Evolutionary conservation across 139 green algal species (phyloP), one percentile per base, ranked within the genome.

Genomic region (Microglena sp.): DNA sequence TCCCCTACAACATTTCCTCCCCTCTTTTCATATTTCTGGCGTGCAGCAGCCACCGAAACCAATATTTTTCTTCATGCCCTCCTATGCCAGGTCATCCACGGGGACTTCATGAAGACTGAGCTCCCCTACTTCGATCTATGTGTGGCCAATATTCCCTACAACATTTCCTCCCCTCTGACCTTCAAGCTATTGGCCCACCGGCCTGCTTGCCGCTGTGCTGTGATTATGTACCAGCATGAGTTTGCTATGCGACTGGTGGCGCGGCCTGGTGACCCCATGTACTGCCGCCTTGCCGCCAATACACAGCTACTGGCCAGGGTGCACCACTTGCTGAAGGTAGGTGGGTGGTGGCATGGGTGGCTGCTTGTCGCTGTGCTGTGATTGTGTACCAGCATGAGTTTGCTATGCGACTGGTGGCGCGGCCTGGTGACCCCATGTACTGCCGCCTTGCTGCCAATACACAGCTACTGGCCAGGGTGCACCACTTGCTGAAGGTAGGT

Each of bases 71-170:
- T n/a, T n/a, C n/a, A n/a, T n/a, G n/a, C n/a, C n/a, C n/a, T n/a
- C n/a, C n/a, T n/a, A n/a, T n/a, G n/a, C n/a, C 75, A 95, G 79
- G 88, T 99, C 71, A 96, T 99, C 62, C 89, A 97, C 53, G 89
- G 83, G 4, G 94, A 99, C 69, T 87, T 95, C n/a, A 85, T 92
- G 84, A 84, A 80, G 60, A 70, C 84, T 5, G 80, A 98, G 27
- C 83, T 98, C 64, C 94, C 94, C 2, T 99, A 98, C 83, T 99
- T 99, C 82, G 94, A 99, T 82, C 69, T 99, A 8, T 98, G 92
- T 73, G 94, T 99, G 26, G 94, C 94, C 61, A 99, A 99, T 80
- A 97, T 97, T 61, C 94, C 94, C 2, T 99, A 99, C 82, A 94
- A 98, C 73, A 99, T 99, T 57, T 99, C 94, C 7, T 97, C 89